These are phyloP conservation scores for Vaccinium darrowii DNA, from an alignment of 148 eudicot species.

Conservation along the genomic window DNA sequence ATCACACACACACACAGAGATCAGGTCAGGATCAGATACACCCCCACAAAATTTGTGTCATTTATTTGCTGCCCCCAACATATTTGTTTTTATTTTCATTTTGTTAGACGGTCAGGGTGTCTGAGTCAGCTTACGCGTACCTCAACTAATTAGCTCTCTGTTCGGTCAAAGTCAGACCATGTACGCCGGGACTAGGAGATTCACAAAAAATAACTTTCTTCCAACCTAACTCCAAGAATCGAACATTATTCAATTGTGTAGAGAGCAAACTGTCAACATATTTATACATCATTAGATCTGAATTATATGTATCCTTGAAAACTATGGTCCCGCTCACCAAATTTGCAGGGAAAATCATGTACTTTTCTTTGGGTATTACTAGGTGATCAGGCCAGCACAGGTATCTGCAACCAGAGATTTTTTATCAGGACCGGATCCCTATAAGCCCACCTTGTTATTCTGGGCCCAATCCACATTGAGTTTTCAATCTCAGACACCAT, in stretches of 20 bases:
- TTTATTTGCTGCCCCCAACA: no score
- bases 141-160: no score
- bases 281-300: not conserved
- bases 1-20: not conserved
- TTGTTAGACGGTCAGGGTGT: no score
- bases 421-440: not conserved
- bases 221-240: no score
- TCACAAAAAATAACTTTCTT: no score
- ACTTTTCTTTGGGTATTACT: not conserved
- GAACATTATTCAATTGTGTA: no score
- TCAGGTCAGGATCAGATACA: not conserved
- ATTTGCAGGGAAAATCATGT: not conserved
- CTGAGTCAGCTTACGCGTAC: no score
- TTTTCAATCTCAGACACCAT: not conserved
- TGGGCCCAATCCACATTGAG: not conserved
- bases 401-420: not conserved
- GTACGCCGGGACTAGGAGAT: no score
- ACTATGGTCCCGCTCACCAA: not conserved
- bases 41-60: not conserved
- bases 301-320: not conserved
- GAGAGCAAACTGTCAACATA: not conserved
- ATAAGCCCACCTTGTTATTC: not conserved
- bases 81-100: no score
- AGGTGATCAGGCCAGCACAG: not conserved
- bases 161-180: no score